These are phyloP conservation scores for Ziziphus jujuba DNA, from an alignment of 306 rosid genomes.

Conservation along the genomic window DNA sequence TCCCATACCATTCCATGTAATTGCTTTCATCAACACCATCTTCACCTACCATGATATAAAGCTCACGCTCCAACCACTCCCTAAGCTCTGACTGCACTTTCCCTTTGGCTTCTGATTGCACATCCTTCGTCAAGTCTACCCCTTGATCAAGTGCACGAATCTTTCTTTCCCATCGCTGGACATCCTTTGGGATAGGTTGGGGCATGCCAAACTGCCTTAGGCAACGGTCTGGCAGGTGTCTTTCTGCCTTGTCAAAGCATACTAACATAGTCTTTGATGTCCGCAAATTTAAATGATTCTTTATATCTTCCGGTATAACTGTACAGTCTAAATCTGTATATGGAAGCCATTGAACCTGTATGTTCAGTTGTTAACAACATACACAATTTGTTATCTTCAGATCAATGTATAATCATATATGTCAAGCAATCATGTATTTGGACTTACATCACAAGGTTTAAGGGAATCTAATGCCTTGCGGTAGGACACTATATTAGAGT, in stretches of 20 bases:
- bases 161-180: constrained; percentile 72
- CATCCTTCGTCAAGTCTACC: constrained; percentile 39
- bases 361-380: constrained; percentile 12
- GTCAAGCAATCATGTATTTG: background rate
- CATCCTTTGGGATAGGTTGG: constrained; percentile 69
- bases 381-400: constrained; percentile 13
- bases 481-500: constrained; percentile 60
- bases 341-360: constrained; percentile 77
- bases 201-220: constrained; percentile 72
- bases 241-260: constrained; percentile 80
- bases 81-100: constrained; percentile 51
- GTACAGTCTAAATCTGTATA: constrained; percentile 60
- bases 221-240: constrained; percentile 76
- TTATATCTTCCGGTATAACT: constrained; percentile 62
- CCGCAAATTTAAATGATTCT: constrained; percentile 40
- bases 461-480: constrained; percentile 84
- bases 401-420: constrained; percentile 1
- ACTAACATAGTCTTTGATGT: constrained; percentile 70
- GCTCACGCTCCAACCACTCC: constrained; percentile 62
- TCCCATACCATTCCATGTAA: constrained; percentile 67
- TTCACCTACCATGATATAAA: constrained; percentile 38
- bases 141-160: constrained; percentile 60
- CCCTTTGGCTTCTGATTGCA: constrained; percentile 33
- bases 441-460: constrained; percentile 65
- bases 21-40: constrained; percentile 38